A percentile compares a stretch with the other conserved stretches of the same genome.
phyloP scores from a whole-genome alignment of 345 rosid genomes.

The Eutrema japonicum region DNA sequence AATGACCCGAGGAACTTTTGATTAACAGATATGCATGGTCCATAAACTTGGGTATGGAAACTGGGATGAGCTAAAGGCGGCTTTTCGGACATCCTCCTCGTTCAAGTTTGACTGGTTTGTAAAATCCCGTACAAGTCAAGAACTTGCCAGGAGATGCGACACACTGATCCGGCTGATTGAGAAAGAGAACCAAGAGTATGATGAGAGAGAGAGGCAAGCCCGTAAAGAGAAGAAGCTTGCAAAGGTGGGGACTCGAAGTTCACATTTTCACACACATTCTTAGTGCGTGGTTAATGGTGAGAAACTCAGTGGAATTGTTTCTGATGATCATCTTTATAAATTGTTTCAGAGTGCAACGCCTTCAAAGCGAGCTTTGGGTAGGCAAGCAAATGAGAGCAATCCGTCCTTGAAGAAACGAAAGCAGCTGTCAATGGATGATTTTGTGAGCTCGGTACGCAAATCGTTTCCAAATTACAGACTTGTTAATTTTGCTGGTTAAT shows the following conservation, averaged over 20 bases:
- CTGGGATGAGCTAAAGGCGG: conserved; percentile 97
- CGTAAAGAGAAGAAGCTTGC: conserved; percentile 98
- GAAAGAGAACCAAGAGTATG: conserved; percentile 97
- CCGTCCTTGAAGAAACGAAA: conserved; percentile 68
- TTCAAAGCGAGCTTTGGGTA: conserved; percentile 65
- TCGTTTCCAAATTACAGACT: not conserved
- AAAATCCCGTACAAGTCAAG: conserved; percentile 92
- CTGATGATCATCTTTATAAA: not conserved
- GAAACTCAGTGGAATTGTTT: conserved; percentile 6
- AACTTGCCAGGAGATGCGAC: conserved; percentile 95
- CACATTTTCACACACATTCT: not conserved
- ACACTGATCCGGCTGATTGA: conserved; percentile 92
- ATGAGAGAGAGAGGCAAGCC: conserved; percentile 96
- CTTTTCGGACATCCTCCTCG: conserved; percentile 77
- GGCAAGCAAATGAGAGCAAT: conserved; percentile 74
- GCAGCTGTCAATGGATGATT: conserved; percentile 89
- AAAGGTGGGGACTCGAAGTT: conserved; percentile 54
- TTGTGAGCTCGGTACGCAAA: conserved; percentile 51
- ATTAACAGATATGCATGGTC: conserved; percentile 87
- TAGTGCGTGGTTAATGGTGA: not conserved
- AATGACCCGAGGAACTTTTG: conserved; percentile 24
- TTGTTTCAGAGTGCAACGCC: conserved; percentile 53
- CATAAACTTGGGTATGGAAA: conserved; percentile 98
- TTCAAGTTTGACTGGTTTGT: conserved; percentile 98
- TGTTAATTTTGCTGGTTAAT: not conserved